These are phyloP conservation scores for Alternaria ventricosa DNA, from an alignment of 2,329 filamentous ascomycete species.

Conservation along the genomic window DNA sequence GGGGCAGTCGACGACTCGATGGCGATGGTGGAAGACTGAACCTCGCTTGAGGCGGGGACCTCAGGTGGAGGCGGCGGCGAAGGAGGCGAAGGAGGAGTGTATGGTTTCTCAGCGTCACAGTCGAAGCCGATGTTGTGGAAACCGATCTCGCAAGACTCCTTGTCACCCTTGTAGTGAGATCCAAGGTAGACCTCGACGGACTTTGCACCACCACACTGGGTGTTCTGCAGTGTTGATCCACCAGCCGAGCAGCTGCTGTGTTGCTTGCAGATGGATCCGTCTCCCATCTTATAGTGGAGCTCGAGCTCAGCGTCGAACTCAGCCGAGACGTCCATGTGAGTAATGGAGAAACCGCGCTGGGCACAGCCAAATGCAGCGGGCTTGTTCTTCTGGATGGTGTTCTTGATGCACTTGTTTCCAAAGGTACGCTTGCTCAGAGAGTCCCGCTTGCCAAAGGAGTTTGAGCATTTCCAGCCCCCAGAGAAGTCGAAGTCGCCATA, in stretches of 20 bases:
- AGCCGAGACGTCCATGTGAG: slow-evolving; percentile 72
- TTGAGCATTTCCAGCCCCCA: slow-evolving; percentile 72
- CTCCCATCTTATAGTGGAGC: slow-evolving; percentile 86
- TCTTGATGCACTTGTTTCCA: slow-evolving; percentile 52
- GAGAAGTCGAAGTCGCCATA: slow-evolving; percentile 73
- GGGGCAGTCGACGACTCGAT: slow-evolving; percentile 6
- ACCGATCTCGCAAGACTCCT: slow-evolving; percentile 70
- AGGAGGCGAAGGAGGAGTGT: slow-evolving; percentile 24
- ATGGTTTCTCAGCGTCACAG: slow-evolving; percentile 58
- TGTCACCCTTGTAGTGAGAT: slow-evolving; percentile 53
- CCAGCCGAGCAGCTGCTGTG: slow-evolving; percentile 66
- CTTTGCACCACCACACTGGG: slow-evolving; percentile 89
- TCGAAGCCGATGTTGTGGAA: slow-evolving; percentile 79
- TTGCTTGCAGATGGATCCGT: slow-evolving; percentile 83
- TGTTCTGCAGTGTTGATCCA: slow-evolving; percentile 78
- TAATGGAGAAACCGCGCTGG: slow-evolving; percentile 72
- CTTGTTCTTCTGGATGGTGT: slow-evolving; percentile 58
- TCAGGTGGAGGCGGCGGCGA: slow-evolving; percentile 10
- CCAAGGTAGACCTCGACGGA: slow-evolving; percentile 74
- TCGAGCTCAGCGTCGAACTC: slow-evolving; percentile 80
- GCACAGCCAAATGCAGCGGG: slow-evolving; percentile 72
- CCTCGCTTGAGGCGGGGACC: slow-evolving; percentile 15
- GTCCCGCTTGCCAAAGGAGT: slow-evolving; percentile 67
- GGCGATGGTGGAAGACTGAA: slow-evolving; percentile 6
- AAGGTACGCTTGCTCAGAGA: slow-evolving; percentile 55